A percentile compares a stretch with the other conserved stretches of the same genome.
phyloP scores from a whole-genome alignment of 106 monocot species.

The Dendrobium officinale region DNA sequence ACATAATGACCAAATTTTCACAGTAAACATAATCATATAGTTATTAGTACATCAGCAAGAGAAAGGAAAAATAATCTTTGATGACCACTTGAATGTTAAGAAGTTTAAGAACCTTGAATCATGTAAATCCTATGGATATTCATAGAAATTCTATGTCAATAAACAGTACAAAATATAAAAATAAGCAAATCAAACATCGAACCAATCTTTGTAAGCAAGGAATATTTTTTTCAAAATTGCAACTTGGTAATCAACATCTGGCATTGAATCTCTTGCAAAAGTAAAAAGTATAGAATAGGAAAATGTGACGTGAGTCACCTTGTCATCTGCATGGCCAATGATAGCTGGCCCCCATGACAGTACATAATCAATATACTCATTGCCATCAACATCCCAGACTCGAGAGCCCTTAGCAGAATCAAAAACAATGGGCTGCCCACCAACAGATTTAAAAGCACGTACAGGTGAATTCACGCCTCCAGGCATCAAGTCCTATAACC shows the following conservation, averaged over 20 bases:
- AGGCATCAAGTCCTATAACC: constrained; percentile 53
- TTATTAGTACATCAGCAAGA: neutral
- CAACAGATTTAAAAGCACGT: constrained; percentile 69
- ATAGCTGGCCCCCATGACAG: constrained; percentile 98
- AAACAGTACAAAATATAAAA: neutral
- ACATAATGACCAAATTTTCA: neutral
- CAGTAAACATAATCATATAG: neutral
- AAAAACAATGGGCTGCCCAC: constrained; percentile 67
- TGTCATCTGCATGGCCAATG: constrained; percentile 93
- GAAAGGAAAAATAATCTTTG: neutral
- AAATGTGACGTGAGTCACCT: constrained; percentile 28
- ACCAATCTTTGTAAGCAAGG: neutral
- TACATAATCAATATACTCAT: constrained; percentile 92
- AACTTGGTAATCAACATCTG: neutral
- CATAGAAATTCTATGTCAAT: too few relatives aligned
- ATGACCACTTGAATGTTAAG: too few relatives aligned
- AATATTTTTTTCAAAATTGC: neutral
- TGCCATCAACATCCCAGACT: constrained; percentile 72
- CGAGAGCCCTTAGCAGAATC: constrained; percentile 65
- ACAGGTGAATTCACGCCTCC: constrained; percentile 78
- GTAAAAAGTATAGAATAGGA: neutral
- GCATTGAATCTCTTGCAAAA: neutral
- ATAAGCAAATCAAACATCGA: neutral
- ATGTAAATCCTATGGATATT: neutral
- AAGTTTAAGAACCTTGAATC: neutral